A percentile compares a stretch with the other conserved stretches of the same genome.
These are phyloP conservation scores for Mucor racemosus DNA, from an alignment of 371 early-diverging fungal genomes.

Conservation along the genomic window DNA sequence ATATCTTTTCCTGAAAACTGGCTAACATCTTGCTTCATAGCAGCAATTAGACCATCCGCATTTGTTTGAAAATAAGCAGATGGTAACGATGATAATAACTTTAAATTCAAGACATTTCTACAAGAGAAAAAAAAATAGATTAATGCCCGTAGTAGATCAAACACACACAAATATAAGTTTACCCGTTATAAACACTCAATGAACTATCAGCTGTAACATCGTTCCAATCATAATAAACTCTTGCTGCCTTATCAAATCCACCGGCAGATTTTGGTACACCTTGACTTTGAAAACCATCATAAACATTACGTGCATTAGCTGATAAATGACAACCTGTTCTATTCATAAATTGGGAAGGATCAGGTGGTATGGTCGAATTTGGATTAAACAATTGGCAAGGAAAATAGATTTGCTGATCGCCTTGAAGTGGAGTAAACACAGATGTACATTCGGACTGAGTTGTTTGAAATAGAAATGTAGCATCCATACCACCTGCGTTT, in stretches of 20 bases:
- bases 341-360: slow-evolving; percentile 53
- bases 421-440: slow-evolving; percentile 50
- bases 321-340: slow-evolving; percentile 69
- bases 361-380: slow-evolving; percentile 46
- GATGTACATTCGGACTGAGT: slow-evolving; percentile 61
- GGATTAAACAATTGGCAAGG: slow-evolving; percentile 70
- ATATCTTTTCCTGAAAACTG: slow-evolving; percentile 44
- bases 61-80: slow-evolving; percentile 27
- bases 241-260: slow-evolving; percentile 48
- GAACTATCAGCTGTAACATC: slow-evolving; percentile 53
- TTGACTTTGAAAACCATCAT: slow-evolving; percentile 34
- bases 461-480: slow-evolving; percentile 57
- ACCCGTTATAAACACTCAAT: slow-evolving; percentile 76
- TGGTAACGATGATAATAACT: slow-evolving; percentile 41
- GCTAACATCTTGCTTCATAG: slow-evolving; percentile 19
- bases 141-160: not conserved
- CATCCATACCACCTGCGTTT: slow-evolving; percentile 68
- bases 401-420: slow-evolving; percentile 62
- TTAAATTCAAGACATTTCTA: slow-evolving; percentile 48
- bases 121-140: not conserved
- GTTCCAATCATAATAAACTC: slow-evolving; percentile 75
- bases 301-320: slow-evolving; percentile 41
- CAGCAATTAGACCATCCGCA: slow-evolving; percentile 37
- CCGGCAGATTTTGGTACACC: slow-evolving; percentile 35
- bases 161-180: slow-evolving; percentile 27